These are phyloP conservation scores for Pichia nanzhaoensis DNA, from an alignment of 805 yeast species.

Conservation along the genomic window DNA sequence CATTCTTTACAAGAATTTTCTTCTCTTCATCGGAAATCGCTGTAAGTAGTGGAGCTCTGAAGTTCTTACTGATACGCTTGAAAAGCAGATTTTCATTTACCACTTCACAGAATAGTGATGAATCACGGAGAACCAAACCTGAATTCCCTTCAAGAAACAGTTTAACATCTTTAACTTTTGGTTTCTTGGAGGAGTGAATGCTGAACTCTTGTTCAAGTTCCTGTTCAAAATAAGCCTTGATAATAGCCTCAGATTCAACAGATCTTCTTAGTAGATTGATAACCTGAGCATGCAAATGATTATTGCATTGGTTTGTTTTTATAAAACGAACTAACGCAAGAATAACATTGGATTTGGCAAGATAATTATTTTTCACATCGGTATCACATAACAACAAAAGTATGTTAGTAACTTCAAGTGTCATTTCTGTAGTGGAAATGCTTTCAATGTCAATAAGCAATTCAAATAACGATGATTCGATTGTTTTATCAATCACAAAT, in stretches of 20 bases:
- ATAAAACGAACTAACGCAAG: slow-evolving; percentile 41
- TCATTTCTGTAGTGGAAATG: slow-evolving; percentile 35
- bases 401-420: background rate
- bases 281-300: slow-evolving; percentile 39
- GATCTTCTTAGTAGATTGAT: slow-evolving; percentile 58
- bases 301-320: slow-evolving; percentile 30
- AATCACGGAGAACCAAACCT: slow-evolving; percentile 37
- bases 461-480: slow-evolving; percentile 35
- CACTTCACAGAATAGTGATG: slow-evolving; percentile 20
- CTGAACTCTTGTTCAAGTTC: slow-evolving; percentile 43
- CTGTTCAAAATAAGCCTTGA: slow-evolving; percentile 41
- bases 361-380: slow-evolving; percentile 32
- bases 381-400: slow-evolving; percentile 24
- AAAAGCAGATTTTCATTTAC: slow-evolving; percentile 19
- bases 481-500: slow-evolving; percentile 19
- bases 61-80: slow-evolving; percentile 17
- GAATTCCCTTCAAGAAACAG: slow-evolving; percentile 44
- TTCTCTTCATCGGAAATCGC: slow-evolving; percentile 21
- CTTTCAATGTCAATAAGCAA: slow-evolving; percentile 35
- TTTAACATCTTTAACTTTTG: slow-evolving; percentile 38
- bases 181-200: slow-evolving; percentile 14
- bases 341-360: slow-evolving; percentile 44
- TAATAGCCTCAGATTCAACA: slow-evolving; percentile 51
- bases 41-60: slow-evolving; percentile 17
- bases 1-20: slow-evolving; percentile 6